These are phyloP conservation scores for Globisporangium cederbergense DNA, from an alignment of 352 stramenopile species.

Conservation along the genomic window DNA sequence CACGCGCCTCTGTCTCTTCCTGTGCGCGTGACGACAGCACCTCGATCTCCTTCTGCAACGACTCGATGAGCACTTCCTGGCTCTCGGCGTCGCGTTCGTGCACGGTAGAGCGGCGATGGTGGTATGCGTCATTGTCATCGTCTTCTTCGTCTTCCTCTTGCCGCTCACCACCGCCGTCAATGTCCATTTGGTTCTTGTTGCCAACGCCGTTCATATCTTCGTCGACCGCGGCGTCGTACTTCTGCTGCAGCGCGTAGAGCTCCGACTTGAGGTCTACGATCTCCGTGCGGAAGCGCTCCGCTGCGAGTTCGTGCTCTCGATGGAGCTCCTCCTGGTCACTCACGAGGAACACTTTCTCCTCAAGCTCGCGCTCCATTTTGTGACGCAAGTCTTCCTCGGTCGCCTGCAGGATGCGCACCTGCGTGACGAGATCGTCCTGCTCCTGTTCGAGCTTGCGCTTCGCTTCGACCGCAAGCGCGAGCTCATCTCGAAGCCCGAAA, in stretches of 20 bases:
- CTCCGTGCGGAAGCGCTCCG: constrained; percentile 74
- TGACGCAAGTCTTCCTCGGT: constrained; percentile 75
- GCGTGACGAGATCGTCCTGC: constrained; percentile 72
- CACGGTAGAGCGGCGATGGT: constrained; percentile 43
- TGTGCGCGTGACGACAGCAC: constrained; percentile 53
- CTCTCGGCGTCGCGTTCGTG: constrained; percentile 59
- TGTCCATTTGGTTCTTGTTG: constrained; percentile 15
- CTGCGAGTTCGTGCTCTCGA: constrained; percentile 71
- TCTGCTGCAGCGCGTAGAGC: constrained; percentile 70
- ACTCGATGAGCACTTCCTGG: constrained; percentile 67
- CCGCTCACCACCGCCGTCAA: constrained; percentile 18
- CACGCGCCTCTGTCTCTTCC: constrained; percentile 61
- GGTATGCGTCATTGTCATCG: constrained; percentile 22
- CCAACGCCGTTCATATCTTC: constrained; percentile 13
- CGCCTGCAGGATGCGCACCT: constrained; percentile 78
- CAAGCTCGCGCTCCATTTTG: constrained; percentile 83
- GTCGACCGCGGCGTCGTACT: constrained; percentile 27
- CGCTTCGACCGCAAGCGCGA: constrained; percentile 30
- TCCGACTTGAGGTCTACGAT: constrained; percentile 87
- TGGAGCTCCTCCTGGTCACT: constrained; percentile 83
- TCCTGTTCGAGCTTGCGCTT: constrained; percentile 67
- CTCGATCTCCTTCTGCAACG: constrained; percentile 62
- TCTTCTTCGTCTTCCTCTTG: constrained; percentile 21
- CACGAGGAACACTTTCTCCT: constrained; percentile 83
- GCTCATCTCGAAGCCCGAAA: constrained; percentile 34